A percentile compares a stretch with the other conserved stretches of the same genome.
These are phyloP conservation scores for Sporothrix mexicana DNA, from an alignment of 2,329 filamentous ascomycete species.

Conservation along the genomic window DNA sequence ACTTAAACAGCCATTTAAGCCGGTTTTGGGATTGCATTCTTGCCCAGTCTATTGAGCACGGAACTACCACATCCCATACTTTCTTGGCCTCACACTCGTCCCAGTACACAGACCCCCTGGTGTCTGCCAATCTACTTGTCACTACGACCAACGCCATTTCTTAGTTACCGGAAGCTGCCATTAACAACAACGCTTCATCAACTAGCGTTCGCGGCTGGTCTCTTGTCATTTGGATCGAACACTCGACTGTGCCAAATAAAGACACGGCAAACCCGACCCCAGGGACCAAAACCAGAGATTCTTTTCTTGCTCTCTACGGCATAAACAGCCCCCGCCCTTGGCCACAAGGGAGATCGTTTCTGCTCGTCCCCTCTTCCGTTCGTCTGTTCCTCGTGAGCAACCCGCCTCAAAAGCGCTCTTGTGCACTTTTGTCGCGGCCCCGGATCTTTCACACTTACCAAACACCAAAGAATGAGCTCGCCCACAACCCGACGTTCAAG, in stretches of 20 bases:
- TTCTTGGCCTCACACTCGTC: background rate
- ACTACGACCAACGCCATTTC: background rate
- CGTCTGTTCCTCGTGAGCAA: slow-evolving; percentile 8
- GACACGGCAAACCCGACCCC: slow-evolving; percentile 1
- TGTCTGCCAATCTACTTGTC: slow-evolving; percentile 1
- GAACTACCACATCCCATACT: background rate
- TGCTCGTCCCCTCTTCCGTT: background rate
- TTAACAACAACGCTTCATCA: slow-evolving; percentile 15
- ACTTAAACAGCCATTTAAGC: slow-evolving; percentile 32
- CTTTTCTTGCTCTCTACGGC: slow-evolving; percentile 9
- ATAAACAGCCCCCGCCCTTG: slow-evolving; percentile 9
- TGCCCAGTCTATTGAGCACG: background rate
- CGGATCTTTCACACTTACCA: background rate
- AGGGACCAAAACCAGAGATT: background rate
- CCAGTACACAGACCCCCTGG: slow-evolving; percentile 4
- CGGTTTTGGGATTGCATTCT: slow-evolving; percentile 28
- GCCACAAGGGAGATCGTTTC: background rate
- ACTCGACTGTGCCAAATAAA: slow-evolving; percentile 24
- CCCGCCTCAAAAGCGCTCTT: slow-evolving; percentile 17
- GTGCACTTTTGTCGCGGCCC: slow-evolving; percentile 13
- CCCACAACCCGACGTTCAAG: slow-evolving; percentile 49
- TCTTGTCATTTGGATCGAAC: slow-evolving; percentile 14
- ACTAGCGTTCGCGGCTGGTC: slow-evolving; percentile 17
- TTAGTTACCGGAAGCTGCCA: background rate
- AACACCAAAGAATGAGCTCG: slow-evolving; percentile 46